phyloP scores from a whole-genome alignment of 2,329 filamentous ascomycete species.

The Cyphellophora europaea region DNA sequence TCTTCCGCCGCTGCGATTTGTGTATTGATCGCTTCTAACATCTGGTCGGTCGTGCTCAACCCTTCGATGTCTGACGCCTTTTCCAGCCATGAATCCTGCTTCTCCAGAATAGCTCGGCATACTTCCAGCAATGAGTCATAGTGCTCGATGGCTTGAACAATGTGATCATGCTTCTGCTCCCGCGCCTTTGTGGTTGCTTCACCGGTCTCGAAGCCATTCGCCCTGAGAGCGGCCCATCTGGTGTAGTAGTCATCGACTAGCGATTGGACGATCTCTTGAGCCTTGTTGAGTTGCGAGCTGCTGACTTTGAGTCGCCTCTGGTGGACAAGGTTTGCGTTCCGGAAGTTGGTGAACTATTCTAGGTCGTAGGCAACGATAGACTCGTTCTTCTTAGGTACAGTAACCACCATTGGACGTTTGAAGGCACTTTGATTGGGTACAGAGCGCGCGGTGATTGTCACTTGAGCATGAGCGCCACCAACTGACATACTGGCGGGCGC shows the following conservation, averaged over 20 bases:
- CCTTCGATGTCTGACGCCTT: neutral
- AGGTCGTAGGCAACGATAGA: neutral
- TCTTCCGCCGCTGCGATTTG: slow-evolving; percentile 1
- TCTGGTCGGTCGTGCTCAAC: neutral
- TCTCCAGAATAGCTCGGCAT: neutral
- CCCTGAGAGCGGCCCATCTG: neutral
- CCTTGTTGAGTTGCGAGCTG: neutral
- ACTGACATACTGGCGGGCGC: neutral
- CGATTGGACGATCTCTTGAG: no score
- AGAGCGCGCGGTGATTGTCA: neutral
- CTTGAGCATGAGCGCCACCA: neutral
- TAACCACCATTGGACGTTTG: neutral
- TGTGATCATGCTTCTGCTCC: no score
- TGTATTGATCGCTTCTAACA: neutral
- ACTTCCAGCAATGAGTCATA: neutral
- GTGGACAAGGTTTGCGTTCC: neutral
- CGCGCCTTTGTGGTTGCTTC: neutral
- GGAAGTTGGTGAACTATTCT: neutral
- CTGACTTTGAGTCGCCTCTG: neutral
- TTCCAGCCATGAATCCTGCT: neutral
- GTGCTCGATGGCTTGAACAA: neutral
- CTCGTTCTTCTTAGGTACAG: neutral
- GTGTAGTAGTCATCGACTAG: neutral
- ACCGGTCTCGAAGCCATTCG: no score
- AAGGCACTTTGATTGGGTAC: neutral